Conservation (phyloP, 2,329 filamentous ascomycete species). For the Fragosphaeria purpurea region DNA sequence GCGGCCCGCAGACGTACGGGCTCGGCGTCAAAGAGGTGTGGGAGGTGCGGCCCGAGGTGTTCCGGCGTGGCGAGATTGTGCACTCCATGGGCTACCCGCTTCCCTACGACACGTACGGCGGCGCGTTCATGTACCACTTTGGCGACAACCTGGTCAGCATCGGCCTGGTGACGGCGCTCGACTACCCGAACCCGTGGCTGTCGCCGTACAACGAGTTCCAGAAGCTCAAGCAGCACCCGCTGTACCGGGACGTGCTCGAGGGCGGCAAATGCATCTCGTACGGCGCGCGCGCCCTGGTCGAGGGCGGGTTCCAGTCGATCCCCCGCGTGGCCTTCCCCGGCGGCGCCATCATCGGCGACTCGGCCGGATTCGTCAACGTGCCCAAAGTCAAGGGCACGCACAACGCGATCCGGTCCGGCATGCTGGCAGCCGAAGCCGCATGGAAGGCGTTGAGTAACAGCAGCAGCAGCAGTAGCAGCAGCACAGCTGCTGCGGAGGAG, state of each 20-base stretch:
- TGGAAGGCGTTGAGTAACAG: conserved; percentile 59
- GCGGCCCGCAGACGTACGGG: conserved; percentile 90
- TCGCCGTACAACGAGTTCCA: conserved; percentile 96
- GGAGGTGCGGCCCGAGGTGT: conserved; percentile 91
- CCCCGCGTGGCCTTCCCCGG: conserved; percentile 95
- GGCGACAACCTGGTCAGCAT: conserved; percentile 92
- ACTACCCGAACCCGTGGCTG: conserved; percentile 94
- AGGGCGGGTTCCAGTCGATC: conserved; percentile 95
- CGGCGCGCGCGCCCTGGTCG: conserved; percentile 79
- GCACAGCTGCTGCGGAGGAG: not conserved
- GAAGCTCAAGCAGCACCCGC: conserved; percentile 95
- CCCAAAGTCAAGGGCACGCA: conserved; percentile 98
- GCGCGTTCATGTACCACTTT: conserved; percentile 99
- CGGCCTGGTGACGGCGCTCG: conserved; percentile 83
- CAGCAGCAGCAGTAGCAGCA: conserved; percentile 30
- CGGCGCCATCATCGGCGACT: conserved; percentile 90
- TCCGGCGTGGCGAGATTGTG: conserved; percentile 71
- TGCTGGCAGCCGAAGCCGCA: conserved; percentile 87
- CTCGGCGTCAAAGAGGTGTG: conserved; percentile 94
- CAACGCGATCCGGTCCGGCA: conserved; percentile 94
- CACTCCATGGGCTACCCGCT: conserved; percentile 93
- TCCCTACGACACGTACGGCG: conserved; percentile 81
- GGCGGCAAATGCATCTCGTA: conserved; percentile 97
- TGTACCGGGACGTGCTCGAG: conserved; percentile 78
- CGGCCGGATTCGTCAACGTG: conserved; percentile 91